phyloP scores from a whole-genome alignment of 768 basidiomycete species.

The Hysterangium stoloniferum region DNA sequence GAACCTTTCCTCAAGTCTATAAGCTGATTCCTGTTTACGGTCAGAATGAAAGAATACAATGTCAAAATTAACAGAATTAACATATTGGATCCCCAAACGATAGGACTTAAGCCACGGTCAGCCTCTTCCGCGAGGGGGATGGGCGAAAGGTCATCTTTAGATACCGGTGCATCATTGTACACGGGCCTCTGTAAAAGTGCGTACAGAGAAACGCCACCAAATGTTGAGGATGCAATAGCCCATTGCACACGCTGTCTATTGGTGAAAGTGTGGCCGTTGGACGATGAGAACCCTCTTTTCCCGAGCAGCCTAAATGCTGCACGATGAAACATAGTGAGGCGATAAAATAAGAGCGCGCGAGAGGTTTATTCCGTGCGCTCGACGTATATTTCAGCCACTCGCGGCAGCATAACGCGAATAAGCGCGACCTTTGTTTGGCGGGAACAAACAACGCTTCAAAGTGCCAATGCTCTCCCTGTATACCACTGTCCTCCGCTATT shows the following conservation, averaged over 20 bases:
- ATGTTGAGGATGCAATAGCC: constrained; percentile 4
- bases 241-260: neutral
- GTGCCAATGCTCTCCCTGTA: neutral
- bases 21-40: constrained; percentile 34
- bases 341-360: neutral
- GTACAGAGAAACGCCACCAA: constrained; percentile 7
- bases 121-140: neutral
- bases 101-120: constrained; percentile 33
- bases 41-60: neutral
- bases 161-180: constrained; percentile 5
- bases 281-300: neutral
- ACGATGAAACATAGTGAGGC: constrained; percentile 6
- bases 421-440: neutral
- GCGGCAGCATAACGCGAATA: neutral
- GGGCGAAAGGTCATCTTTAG: too few relatives aligned
- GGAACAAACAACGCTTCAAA: too few relatives aligned
- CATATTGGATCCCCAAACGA: constrained; percentile 77
- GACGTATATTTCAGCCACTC: too few relatives aligned
- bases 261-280: neutral
- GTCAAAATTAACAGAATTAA: constrained; percentile 23
- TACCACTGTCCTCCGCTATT: constrained; percentile 1
- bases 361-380: neutral
- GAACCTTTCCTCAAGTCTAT: constrained; percentile 34
- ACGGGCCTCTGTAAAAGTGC: neutral
- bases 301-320: neutral